These are phyloP conservation scores for Anthoceros angustus DNA, from an alignment of 225 moss, liverwort and hornwort genomes.

Conservation along the genomic window DNA sequence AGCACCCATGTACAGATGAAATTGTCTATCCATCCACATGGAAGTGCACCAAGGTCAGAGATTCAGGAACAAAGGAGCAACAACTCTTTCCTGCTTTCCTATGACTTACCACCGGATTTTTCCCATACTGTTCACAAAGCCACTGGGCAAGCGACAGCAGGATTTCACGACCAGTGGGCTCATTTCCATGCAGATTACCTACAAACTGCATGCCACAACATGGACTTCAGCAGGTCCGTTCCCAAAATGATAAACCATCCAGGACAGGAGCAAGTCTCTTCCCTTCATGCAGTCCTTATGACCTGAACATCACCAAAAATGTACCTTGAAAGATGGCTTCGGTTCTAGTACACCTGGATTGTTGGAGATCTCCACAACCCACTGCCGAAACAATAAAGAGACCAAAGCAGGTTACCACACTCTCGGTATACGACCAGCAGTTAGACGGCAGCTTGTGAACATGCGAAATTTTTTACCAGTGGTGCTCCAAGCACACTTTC, in stretches of 20 bases:
- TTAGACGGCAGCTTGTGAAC: neutral
- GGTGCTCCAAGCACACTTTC: neutral
- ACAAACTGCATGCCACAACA: conserved; percentile 37
- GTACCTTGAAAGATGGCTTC: neutral
- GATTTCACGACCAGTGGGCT: conserved; percentile 65
- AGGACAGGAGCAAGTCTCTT: no score
- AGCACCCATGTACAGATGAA: conserved; percentile 5
- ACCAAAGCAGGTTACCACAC: neutral
- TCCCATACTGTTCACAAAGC: conserved; percentile 52
- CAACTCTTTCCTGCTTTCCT: no score
- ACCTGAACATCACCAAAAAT: neutral
- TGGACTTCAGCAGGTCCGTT: neutral
- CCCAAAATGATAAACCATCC: no score
- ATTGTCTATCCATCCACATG: neutral
- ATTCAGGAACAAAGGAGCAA: neutral
- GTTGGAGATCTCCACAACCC: neutral
- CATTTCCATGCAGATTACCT: conserved; percentile 86
- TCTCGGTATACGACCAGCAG: neutral
- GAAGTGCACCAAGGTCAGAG: neutral
- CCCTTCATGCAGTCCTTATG: no score
- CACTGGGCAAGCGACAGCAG: conserved; percentile 59
- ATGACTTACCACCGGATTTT: conserved; percentile 38
- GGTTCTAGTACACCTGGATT: neutral
- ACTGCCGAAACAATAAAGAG: neutral
- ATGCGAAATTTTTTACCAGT: neutral